These are phyloP conservation scores for Camptophora hylomeconis DNA, from an alignment of 2,329 filamentous ascomycete species.

Conservation along the genomic window DNA sequence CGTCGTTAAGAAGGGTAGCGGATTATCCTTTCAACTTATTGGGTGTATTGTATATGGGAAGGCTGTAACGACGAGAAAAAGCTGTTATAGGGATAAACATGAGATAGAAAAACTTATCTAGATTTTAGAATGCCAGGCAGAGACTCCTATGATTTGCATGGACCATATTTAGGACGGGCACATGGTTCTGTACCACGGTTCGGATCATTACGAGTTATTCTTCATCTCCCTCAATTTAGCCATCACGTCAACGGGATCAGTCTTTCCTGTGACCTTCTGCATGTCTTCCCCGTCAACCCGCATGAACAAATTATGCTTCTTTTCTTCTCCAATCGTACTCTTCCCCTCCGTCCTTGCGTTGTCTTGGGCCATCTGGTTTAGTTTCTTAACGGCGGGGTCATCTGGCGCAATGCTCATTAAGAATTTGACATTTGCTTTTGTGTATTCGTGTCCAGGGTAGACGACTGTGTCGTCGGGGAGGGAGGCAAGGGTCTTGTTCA, in stretches of 20 bases:
- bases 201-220: constrained; percentile 33
- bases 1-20: too few species aligned
- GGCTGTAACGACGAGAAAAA: too few species aligned
- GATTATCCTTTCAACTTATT: too few species aligned
- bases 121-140: too few species aligned
- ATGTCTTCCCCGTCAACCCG: constrained; percentile 64
- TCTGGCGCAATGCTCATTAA: constrained; percentile 21
- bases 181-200: too few species aligned
- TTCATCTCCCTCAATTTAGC: constrained; percentile 78
- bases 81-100: too few species aligned
- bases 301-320: constrained; percentile 95
- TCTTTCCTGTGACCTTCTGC: constrained; percentile 71
- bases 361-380: constrained; percentile 61
- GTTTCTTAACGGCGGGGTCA: constrained; percentile 56
- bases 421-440: constrained; percentile 91
- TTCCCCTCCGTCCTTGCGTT: constrained; percentile 86
- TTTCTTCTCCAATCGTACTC: constrained; percentile 95
- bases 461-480: constrained; percentile 86
- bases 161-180: too few species aligned
- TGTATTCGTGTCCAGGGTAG: constrained; percentile 95
- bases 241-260: constrained; percentile 74
- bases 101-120: too few species aligned
- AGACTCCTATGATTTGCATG: too few species aligned
- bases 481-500: constrained; percentile 71
- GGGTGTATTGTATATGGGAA: too few species aligned